Conservation (phyloP, 352 stramenopile genomes). For the Thalassiosira livingstoniorum region DNA sequence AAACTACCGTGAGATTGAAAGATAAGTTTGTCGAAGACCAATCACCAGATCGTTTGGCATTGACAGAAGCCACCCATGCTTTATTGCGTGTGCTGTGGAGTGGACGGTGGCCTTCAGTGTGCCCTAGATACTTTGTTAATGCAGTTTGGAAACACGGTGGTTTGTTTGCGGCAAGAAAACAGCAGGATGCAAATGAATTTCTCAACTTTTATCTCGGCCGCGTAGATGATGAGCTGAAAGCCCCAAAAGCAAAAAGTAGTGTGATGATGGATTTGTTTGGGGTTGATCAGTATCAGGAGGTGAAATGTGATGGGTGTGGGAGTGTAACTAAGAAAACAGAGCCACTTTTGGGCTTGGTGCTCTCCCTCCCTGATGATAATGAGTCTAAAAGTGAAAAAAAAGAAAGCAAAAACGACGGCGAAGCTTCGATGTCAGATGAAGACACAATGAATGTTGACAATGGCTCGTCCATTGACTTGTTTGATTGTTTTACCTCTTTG, state of each 20-base stretch:
- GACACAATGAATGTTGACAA: neutral
- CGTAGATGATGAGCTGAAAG: constrained; percentile 58
- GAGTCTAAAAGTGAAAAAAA: neutral
- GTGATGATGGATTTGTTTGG: constrained; percentile 67
- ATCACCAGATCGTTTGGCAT: constrained; percentile 43
- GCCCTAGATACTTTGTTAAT: constrained; percentile 57
- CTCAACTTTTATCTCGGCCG: constrained; percentile 56
- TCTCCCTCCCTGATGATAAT: constrained; percentile 55
- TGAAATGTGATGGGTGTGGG: constrained; percentile 53
- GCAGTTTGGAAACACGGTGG: constrained; percentile 56
- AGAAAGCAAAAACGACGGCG: neutral
- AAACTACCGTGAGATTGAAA: constrained; percentile 49
- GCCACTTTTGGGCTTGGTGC: constrained; percentile 50
- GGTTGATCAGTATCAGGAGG: constrained; percentile 60
- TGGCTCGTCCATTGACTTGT: constrained; percentile 34
- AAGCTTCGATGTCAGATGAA: neutral
- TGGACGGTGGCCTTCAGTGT: constrained; percentile 47
- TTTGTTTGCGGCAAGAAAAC: constrained; percentile 54
- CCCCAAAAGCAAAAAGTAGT: constrained; percentile 38
- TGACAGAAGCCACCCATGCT: constrained; percentile 64
- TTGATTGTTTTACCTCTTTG: constrained; percentile 54
- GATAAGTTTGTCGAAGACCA: constrained; percentile 46
- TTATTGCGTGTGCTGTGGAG: constrained; percentile 59
- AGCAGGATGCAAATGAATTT: constrained; percentile 64
- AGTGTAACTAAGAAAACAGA: constrained; percentile 56